phyloP scores from a whole-genome alignment of 179 eudicot genomes.

The Nepenthes alata region DNA sequence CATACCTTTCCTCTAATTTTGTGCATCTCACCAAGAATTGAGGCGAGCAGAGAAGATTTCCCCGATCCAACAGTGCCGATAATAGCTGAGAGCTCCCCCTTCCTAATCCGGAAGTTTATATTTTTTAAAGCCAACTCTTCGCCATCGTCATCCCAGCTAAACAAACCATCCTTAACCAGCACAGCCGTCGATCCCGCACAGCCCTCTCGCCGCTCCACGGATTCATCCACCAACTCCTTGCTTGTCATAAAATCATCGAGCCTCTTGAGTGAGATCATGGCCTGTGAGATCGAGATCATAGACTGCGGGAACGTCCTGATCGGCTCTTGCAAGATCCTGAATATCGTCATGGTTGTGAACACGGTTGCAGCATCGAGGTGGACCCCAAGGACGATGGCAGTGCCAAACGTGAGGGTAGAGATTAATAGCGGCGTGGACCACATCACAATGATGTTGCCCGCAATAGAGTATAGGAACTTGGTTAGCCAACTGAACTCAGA shows the following conservation, averaged over 20 bases:
- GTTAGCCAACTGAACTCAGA: slow-evolving; percentile 67
- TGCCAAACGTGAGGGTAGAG: slow-evolving; percentile 62
- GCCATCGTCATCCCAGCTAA: slow-evolving; percentile 88
- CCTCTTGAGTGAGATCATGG: slow-evolving; percentile 73
- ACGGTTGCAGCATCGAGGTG: slow-evolving; percentile 71
- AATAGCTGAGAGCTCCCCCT: slow-evolving; percentile 74
- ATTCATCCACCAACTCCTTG: slow-evolving; percentile 49
- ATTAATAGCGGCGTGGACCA: slow-evolving; percentile 72
- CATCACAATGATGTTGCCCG: slow-evolving; percentile 58
- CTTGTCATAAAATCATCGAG: slow-evolving; percentile 69
- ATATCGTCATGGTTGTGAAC: slow-evolving; percentile 66
- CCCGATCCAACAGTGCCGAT: slow-evolving; percentile 98
- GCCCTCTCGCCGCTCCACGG: slow-evolving; percentile 52
- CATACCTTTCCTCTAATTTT: slow-evolving; percentile 69
- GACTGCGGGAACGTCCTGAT: slow-evolving; percentile 87
- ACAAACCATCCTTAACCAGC: slow-evolving; percentile 55
- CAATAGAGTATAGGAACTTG: slow-evolving; percentile 57
- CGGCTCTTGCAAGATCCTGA: slow-evolving; percentile 81
- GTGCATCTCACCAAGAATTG: slow-evolving; percentile 93
- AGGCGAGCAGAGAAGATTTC: slow-evolving; percentile 74
- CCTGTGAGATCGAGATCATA: slow-evolving; percentile 85
- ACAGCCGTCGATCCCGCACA: slow-evolving; percentile 46
- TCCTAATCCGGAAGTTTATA: slow-evolving; percentile 46
- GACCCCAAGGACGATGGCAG: slow-evolving; percentile 50
- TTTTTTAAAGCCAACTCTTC: slow-evolving; percentile 37